Base-by-base conservation (phyloP, 805 yeast genomes). In the Diddensiella caesifluorescens region DNA sequence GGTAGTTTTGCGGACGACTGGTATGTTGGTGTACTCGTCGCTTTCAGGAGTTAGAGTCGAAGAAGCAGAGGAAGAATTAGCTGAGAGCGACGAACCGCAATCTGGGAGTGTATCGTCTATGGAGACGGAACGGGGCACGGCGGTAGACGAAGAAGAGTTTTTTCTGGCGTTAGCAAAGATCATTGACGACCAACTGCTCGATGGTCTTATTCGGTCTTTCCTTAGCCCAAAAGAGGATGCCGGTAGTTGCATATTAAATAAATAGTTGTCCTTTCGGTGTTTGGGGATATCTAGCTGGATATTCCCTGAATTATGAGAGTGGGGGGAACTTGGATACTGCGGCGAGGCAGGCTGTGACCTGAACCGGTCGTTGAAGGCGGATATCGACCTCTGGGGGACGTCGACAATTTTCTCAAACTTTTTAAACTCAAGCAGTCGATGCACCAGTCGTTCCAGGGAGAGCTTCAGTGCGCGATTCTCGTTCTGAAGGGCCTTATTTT, bases 401-500 rank as follows among this genome's bases (percentile, higher is more conserved):
- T 59, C 56, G 4, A 60, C 56, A 6, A 49, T 48, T 20, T 38
- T 42, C 27, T 52, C 53, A 44, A 62, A 62, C 33, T 53, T 56
- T 28, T 47, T 35, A 40, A 54, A 56, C 38, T 58, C 64, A 13
- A 62, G 53, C 38, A 62, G 54, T 5, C 66, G 56, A 30, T 52
- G 50, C 3, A 62, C 64, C 13, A 62, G 54, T 9, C 62, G 49
- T 45, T 62, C 65, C 23, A 61, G 49, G 9, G 63, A 54, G 16
- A 46, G 39, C 25, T 50, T 53, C 21, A 62, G 55, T 10, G 65
- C 65, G 16, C 39, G 38, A 50, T 60, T 60, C 45, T 62, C 54
- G 45, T 60, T 56, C 9, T 42, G 46, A 13, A 59, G 52, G 6
- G 62, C 45, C 35, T 42, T 44, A 34, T 46, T 46, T 42, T 60